Evolutionary conservation across 1,139 yeast genomes (phyloP), one percentile per base, ranked within the genome.

Genomic region (Geotrichum fermentans): DNA sequence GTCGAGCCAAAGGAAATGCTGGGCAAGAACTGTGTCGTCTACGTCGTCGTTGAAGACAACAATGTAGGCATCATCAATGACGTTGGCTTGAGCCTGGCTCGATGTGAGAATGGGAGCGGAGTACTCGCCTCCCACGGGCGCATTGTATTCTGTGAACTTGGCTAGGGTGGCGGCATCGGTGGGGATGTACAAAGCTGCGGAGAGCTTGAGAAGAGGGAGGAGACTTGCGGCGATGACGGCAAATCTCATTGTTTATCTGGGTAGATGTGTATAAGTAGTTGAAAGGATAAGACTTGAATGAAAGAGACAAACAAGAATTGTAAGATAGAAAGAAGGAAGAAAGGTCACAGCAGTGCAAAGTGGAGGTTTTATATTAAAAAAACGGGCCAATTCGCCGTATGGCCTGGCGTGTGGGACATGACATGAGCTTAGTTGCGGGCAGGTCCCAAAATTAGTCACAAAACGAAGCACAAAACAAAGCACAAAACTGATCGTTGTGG

Each of bases 181-280:
- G 39, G 90, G 92, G 56, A 82, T 77, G 55, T 82, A 80, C 61
- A 84, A 73, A 28, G 83, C 87, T 52, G 79, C 73, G 45, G 78
- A 82, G 32, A 70, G 60, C 22, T 71, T 50, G 52, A 79, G 77
- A 57, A 80, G 65, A 51, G 83, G 73, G 51, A 84, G 77, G 61
- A 80, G 66, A 56, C 74, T 64, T 26, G 66, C 60, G 33, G 65
- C 58, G 37, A 59, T 49, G 47, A 60, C 52, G 18, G 65, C 54
- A 46, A 62, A 56, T 60, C 63, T 68, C 72, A 67, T 68, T 24
- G 24, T 14, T 14, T 10, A 33, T 30, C 10, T 6, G n/a, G 14
- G 20, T n/a, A 29, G 36, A 26, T 11, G 21, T 32, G 14, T 33
- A 34, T 4, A 32, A 24, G 5, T 6, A 36, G 26, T 13, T 13